Percentiles rank a stretch among this genome's conserved stretches.
Conservation (phyloP, 345 rosid species). For the Toxicodendron radicans region DNA sequence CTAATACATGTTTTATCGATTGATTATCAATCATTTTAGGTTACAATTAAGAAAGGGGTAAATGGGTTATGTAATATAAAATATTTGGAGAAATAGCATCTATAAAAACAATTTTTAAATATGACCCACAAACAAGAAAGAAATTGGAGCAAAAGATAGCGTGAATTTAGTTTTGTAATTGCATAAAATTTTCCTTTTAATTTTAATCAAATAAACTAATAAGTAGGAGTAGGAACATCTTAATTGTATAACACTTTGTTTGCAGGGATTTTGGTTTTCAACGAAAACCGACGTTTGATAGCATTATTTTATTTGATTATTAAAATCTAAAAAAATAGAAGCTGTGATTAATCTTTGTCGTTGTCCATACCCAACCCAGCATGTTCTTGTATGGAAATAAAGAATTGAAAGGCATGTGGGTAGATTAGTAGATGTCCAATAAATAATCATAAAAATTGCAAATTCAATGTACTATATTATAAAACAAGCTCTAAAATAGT, state of each 20-base stretch:
- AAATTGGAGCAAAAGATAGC: background rate
- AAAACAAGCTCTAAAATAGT: background rate
- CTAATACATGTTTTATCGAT: too few species aligned
- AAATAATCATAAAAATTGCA: slow-evolving; percentile 12
- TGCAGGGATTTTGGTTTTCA: slow-evolving; percentile 25
- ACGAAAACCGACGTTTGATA: slow-evolving; percentile 30
- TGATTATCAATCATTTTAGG: too few species aligned
- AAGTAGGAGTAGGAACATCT: too few species aligned
- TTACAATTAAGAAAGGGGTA: too few species aligned
- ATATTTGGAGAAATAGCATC: too few species aligned
- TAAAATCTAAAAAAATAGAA: slow-evolving; percentile 8
- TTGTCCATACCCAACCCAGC: slow-evolving; percentile 25
- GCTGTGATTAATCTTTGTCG: slow-evolving; percentile 37
- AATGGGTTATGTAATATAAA: too few species aligned
- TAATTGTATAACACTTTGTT: slow-evolving; percentile 3
- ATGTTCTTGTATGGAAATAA: slow-evolving; percentile 25
- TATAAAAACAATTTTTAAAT: too few species aligned
- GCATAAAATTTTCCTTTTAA: too few species aligned
- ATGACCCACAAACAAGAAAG: background rate
- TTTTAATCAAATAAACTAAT: too few species aligned
- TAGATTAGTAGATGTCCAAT: slow-evolving; percentile 29
- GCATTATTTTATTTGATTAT: slow-evolving; percentile 1
- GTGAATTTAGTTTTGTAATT: background rate
- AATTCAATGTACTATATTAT: slow-evolving; percentile 31
- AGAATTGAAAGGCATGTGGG: slow-evolving; percentile 30